These are phyloP conservation scores for Mycena vitilis DNA, from an alignment of 768 basidiomycete genomes.

Conservation along the genomic window DNA sequence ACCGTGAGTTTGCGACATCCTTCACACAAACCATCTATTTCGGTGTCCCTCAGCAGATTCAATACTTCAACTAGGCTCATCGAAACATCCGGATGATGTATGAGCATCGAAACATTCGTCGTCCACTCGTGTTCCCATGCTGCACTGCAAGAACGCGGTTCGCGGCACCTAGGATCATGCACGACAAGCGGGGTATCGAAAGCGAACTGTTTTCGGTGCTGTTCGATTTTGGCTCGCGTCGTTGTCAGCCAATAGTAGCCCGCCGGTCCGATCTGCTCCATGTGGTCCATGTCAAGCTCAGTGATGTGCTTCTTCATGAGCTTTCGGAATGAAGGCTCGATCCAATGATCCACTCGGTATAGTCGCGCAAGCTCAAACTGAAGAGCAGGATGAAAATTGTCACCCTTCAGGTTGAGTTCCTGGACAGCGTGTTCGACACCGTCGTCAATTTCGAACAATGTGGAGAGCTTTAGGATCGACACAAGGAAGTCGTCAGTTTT, in stretches of 20 bases:
- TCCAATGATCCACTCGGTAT: constrained; percentile 3
- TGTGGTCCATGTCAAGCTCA: neutral
- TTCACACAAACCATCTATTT: constrained; percentile 3
- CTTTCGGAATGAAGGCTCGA: neutral
- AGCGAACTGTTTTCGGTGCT: neutral
- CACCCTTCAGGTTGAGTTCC: neutral
- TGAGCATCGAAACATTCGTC: neutral
- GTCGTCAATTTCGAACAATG: constrained; percentile 8
- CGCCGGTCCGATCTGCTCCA: neutral
- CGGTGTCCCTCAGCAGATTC: neutral
- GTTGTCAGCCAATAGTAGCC: neutral
- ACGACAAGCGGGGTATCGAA: neutral
- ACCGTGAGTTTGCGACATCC: constrained; percentile 9
- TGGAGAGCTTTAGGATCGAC: neutral
- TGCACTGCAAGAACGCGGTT: neutral
- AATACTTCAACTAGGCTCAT: neutral
- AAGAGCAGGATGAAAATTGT: neutral
- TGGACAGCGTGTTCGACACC: neutral
- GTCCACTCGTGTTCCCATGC: constrained; percentile 1
- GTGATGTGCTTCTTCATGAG: neutral
- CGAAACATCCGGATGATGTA: constrained; percentile 1
- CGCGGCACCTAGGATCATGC: neutral
- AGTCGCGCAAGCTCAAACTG: constrained; percentile 4
- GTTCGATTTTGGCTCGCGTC: neutral
- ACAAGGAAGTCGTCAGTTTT: constrained; percentile 12